phyloP scores from a whole-genome alignment of 1,284 basidiomycete species.

The Baeospora myosura region DNA sequence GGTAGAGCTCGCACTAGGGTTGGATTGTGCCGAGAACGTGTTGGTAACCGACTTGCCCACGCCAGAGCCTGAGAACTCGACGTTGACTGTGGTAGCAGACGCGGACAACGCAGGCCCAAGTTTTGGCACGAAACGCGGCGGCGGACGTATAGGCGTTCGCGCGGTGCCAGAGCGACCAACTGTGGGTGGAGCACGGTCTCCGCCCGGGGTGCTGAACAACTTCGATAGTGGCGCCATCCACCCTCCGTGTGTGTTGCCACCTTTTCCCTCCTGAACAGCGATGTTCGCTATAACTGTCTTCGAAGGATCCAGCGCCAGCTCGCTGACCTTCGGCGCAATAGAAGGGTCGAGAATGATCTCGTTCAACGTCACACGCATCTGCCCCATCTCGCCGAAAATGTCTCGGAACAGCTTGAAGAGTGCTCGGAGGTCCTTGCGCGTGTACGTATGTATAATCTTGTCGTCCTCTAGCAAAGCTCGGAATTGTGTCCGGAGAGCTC shows the following conservation, averaged over 20 bases:
- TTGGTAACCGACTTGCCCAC: constrained; percentile 69
- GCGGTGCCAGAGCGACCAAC: not conserved
- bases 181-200: not conserved
- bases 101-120: constrained; percentile 76
- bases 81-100: constrained; percentile 83
- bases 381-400: constrained; percentile 76
- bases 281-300: constrained; percentile 36
- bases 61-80: constrained; percentile 81
- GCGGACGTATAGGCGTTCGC: constrained; percentile 15
- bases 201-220: constrained; percentile 40
- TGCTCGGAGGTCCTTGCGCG: constrained; percentile 76
- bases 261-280: constrained; percentile 21
- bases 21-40: constrained; percentile 22
- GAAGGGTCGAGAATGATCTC: constrained; percentile 86
- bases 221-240: constrained; percentile 85
- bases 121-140: constrained; percentile 49
- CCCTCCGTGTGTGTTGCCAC: constrained; percentile 26
- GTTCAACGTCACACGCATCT: constrained; percentile 80
- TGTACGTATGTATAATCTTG: constrained; percentile 54
- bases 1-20: not conserved
- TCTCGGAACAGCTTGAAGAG: constrained; percentile 86
- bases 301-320: constrained; percentile 58
- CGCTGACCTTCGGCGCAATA: constrained; percentile 65
- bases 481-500: constrained; percentile 69
- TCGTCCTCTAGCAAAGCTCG: constrained; percentile 68